A percentile compares a stretch with the other conserved stretches of the same genome.
Evolutionary conservation across 139 green algal species (phyloP).

Genomic region (Coccomyxa sp.): DNA sequence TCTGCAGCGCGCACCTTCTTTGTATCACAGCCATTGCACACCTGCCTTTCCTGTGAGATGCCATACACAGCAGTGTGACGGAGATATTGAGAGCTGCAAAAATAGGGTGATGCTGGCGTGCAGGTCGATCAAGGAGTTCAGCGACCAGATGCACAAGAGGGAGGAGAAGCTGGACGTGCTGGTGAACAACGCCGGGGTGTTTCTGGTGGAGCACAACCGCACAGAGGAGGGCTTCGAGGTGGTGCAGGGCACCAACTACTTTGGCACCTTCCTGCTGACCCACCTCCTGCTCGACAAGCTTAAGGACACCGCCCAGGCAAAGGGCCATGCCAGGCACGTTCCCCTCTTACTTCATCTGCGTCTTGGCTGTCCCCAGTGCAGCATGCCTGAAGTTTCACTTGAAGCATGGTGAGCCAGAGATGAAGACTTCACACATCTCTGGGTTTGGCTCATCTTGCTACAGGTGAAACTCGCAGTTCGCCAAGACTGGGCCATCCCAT

Average conservation of each 20-base stretch:
- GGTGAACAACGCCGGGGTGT: conserved; percentile 34
- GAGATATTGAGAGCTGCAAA: neutral
- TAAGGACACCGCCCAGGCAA: conserved; percentile 16
- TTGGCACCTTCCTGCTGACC: conserved; percentile 19
- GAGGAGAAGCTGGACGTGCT: conserved; percentile 35
- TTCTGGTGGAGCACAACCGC: conserved; percentile 16
- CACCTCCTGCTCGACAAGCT: conserved; percentile 34
- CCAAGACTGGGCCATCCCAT: too few relatives aligned
- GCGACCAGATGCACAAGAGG: conserved; percentile 14
- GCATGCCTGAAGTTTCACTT: too few relatives aligned
- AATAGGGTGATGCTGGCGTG: neutral
- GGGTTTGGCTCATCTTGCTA: too few relatives aligned
- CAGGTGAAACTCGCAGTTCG: too few relatives aligned
- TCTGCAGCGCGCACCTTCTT: neutral
- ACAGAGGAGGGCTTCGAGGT: conserved; percentile 28
- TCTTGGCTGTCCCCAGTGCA: too few relatives aligned
- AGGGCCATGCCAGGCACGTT: too few relatives aligned
- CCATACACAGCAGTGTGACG: neutral
- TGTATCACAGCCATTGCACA: neutral
- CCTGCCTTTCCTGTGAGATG: neutral
- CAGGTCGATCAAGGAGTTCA: conserved; percentile 34
- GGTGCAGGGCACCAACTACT: conserved; percentile 26
- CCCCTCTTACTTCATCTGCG: too few relatives aligned
- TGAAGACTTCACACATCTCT: too few relatives aligned
- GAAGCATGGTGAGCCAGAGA: too few relatives aligned